phyloP scores from a whole-genome alignment of 352 stramenopile genomes.

The Pythium monospermum region DNA sequence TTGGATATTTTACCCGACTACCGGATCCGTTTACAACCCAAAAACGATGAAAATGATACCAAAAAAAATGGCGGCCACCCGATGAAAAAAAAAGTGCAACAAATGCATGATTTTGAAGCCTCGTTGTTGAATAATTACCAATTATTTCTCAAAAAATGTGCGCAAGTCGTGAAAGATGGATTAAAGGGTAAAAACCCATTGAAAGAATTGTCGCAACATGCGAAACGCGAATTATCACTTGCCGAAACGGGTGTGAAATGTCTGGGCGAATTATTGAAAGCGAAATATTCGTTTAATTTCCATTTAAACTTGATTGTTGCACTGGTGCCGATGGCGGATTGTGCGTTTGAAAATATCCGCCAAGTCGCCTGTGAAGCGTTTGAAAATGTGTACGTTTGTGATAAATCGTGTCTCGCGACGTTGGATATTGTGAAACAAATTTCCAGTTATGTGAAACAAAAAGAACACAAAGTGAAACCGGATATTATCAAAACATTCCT shows the following conservation, averaged over 20 bases:
- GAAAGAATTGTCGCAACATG: slow-evolving; percentile 27
- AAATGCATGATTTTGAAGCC: slow-evolving; percentile 82
- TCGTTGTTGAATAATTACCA: slow-evolving; percentile 80
- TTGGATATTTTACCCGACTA: slow-evolving; percentile 95
- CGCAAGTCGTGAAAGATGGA: slow-evolving; percentile 51
- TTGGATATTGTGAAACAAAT: slow-evolving; percentile 83
- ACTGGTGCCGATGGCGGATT: slow-evolving; percentile 77
- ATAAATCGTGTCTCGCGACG: slow-evolving; percentile 63
- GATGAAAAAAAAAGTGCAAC: slow-evolving; percentile 84
- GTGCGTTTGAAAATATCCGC: slow-evolving; percentile 45
- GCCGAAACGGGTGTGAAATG: slow-evolving; percentile 70
- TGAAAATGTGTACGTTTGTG: slow-evolving; percentile 60
- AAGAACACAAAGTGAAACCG: slow-evolving; percentile 74
- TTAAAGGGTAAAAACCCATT: slow-evolving; percentile 51
- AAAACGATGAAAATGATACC: too few species aligned
- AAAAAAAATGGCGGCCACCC: slow-evolving; percentile 61
- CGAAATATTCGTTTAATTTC: slow-evolving; percentile 87
- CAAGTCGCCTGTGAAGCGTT: slow-evolving; percentile 59
- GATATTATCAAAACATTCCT: slow-evolving; percentile 75
- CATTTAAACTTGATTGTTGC: slow-evolving; percentile 80
- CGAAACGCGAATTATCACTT: slow-evolving; percentile 43
- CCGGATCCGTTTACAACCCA: slow-evolving; percentile 87
- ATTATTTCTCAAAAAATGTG: slow-evolving; percentile 74
- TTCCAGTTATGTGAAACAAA: slow-evolving; percentile 78
- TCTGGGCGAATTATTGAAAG: slow-evolving; percentile 72